Evolutionary conservation across 768 basidiomycete genomes (phyloP), one percentile per base, ranked within the genome.

Genomic region (Amanita exitialis): DNA sequence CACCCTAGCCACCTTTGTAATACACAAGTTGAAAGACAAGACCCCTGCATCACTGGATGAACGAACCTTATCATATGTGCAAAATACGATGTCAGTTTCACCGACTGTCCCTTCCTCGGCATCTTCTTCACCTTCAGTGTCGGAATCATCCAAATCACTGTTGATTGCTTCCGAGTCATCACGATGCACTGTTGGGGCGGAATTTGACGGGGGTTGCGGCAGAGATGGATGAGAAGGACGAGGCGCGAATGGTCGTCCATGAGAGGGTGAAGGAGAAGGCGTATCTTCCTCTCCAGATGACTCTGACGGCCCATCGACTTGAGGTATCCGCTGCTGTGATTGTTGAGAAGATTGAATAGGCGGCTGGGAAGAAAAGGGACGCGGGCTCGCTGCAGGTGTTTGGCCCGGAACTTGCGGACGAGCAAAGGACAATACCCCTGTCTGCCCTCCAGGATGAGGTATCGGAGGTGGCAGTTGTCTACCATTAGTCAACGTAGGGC

Each of bases 11-110:
- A 98, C 95, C 94, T 98, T 57, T 27, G 28, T 15, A 35, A 45
- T 16, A 42, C 53, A 13, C 18, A 56, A 55, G 48, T 28, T 39
- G 23, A 51, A 51, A 16, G 37, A 38, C 4, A 20, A 35, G 10
- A 35, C 23, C 12, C 15, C 45, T 54, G 15, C 56, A 56, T 23
- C 12, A 18, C 21, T 39, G 55, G n/a, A 51, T 25, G 9, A 47
- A 21, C 73, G 36, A 51, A 91, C 95, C 82, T 98, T 98, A 65
- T 99, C 96, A 63, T 96, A 98, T 6, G 94, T 93, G 66, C 96
- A 98, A 61, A 97, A 95, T 20, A 98, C 91, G 43, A 98, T 91
- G 63, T 99, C 96, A 1, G 80, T 81, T 53, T 92, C 83, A 7
- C 79, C 81, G 25, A 77, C 77, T 0, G 76, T 78, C 4, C 80